Percentiles rank a stretch among this genome's conserved stretches.
Evolutionary conservation across 2,329 filamentous ascomycete species (phyloP).

Genomic region (Colletotrichum brevisporum): DNA sequence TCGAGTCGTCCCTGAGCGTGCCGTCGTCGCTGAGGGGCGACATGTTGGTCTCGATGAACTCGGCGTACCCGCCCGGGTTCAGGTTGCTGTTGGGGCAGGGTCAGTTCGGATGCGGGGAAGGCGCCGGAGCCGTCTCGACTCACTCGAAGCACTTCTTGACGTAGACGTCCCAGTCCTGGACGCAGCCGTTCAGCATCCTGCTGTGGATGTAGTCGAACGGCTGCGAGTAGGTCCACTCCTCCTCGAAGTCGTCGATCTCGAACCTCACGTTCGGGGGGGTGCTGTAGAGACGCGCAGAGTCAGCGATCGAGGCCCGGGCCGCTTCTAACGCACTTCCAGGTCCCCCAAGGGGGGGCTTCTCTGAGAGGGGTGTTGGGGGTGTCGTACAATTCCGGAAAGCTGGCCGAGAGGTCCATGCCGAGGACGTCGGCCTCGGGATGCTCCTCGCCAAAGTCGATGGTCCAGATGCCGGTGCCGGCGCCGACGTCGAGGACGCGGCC

Average conservation of each 20-base stretch:
- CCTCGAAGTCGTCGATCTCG: conserved; percentile 54
- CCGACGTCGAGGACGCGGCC: conserved; percentile 59
- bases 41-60: conserved; percentile 58
- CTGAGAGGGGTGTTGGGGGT: no score
- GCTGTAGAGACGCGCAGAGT: not conserved
- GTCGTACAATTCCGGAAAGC: conserved; percentile 52
- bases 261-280: conserved; percentile 62
- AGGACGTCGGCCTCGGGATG: conserved; percentile 45
- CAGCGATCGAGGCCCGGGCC: no score
- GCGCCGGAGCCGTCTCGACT: no score
- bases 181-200: conserved; percentile 3
- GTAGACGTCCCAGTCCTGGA: conserved; percentile 5
- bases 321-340: no score
- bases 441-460: conserved; percentile 57
- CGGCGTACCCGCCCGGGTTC: conserved; percentile 59
- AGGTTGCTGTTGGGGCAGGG: conserved; percentile 49
- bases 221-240: conserved; percentile 49
- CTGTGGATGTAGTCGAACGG: conserved; percentile 35
- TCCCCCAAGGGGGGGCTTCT: no score
- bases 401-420: conserved; percentile 57
- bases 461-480: conserved; percentile 62
- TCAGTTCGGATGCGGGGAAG: no score
- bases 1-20: conserved; percentile 46
- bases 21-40: conserved; percentile 57
- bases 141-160: conserved; percentile 49